Evolutionary conservation across 129 eudicot species (phyloP).

Genomic region (Flaveria ramosissima): DNA sequence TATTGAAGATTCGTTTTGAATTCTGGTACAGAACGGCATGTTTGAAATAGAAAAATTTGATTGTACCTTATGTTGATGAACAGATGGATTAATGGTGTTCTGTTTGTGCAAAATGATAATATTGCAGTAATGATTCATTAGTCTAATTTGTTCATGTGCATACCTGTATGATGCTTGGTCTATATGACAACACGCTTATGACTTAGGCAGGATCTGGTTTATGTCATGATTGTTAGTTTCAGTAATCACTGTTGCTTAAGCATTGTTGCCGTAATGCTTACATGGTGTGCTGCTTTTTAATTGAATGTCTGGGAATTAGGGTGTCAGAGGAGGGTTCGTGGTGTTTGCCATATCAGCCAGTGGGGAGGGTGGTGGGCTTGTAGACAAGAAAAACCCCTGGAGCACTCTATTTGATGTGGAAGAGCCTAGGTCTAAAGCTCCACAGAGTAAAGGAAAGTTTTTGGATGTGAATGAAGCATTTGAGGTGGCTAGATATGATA

Average conservation of each 20-base stretch:
- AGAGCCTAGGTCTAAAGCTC: constrained; percentile 71
- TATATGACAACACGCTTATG: background rate
- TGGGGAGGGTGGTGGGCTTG: constrained; percentile 64
- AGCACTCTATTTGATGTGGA: constrained; percentile 70
- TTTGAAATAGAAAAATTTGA: background rate
- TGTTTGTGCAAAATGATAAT: background rate
- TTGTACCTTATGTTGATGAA: constrained; percentile 1
- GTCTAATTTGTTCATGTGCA: background rate
- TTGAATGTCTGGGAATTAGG: constrained; percentile 46
- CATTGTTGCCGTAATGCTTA: background rate
- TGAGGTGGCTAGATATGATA: constrained; percentile 92
- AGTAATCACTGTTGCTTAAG: background rate
- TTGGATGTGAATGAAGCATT: constrained; percentile 87
- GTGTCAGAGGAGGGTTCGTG: constrained; percentile 59
- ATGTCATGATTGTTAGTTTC: background rate
- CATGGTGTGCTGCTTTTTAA: background rate
- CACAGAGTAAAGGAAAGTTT: constrained; percentile 73
- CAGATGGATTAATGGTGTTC: background rate
- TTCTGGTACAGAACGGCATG: background rate
- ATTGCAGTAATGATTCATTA: background rate
- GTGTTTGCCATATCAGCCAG: constrained; percentile 77
- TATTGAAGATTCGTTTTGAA: background rate
- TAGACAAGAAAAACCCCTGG: constrained; percentile 74
- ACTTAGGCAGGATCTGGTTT: background rate
- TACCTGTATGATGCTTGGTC: constrained; percentile 10